Base-by-base conservation (phyloP, 371 early-diverging fungal species). In the Actinomortierella ambigua region DNA sequence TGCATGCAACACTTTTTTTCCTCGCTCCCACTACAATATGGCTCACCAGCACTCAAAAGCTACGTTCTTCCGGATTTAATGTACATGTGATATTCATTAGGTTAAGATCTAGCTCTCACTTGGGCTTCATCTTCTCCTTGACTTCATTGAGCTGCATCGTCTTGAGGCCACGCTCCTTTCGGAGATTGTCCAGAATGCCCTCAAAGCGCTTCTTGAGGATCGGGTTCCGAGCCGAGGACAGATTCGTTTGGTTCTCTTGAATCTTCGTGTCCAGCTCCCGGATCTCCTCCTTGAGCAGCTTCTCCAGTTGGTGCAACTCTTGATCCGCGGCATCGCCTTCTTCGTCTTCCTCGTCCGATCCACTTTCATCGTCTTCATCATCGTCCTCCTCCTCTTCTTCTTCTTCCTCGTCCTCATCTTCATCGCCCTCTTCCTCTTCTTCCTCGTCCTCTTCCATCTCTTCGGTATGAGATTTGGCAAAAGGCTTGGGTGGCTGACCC, bases 161-260 rank as follows among this genome's bases (percentile, higher is more conserved):
- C 63, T 66, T 66, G 56, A 66, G 63, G 41, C 59, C 63, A 44
- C 62, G 54, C 23, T 73, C 73, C 50, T 66, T 73, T 57, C 73
- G 67, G 22, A 73, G 56, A 8, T 56, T 66, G 14, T 73, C 73
- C 54, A 73, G 28, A 28, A 66, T 73, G 15, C 59, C 29, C n/a
- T 59, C 63, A 42, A 73, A 73, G 0, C 73, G 66, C 52, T 53
- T 53, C 73, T 78, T 76, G 50, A 84, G 77, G 26, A 84, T 81
- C 3, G 77, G 80, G 53, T 84, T 84, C n/a, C 79, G 82, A 0
- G 83, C 84, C 15, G 84, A 80, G 9, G 78, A 76, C 18, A 84
- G 59, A 43, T 83, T 82, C 1, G 73, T 81, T 23, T 62, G 53
- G 57, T 77, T 83, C 28, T 77, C 78, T 9, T 57, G 57, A 50